phyloP scores from a whole-genome alignment of 2,329 filamentous ascomycete genomes.

The Aspergillus bombycis region DNA sequence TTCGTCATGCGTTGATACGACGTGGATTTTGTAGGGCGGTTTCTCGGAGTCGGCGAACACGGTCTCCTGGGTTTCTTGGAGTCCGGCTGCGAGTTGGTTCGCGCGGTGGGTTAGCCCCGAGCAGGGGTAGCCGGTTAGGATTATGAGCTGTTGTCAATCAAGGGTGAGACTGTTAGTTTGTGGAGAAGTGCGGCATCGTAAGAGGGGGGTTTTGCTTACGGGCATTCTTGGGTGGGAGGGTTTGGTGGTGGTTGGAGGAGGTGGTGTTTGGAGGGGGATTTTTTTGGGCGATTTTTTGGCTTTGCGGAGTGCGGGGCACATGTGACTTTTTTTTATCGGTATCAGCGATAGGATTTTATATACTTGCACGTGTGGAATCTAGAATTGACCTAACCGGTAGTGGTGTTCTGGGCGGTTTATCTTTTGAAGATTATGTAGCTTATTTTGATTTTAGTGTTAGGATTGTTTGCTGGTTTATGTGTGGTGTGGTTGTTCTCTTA shows the following conservation, averaged over 20 bases:
- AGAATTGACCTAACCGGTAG: too few relatives aligned
- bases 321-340: constrained; percentile 14
- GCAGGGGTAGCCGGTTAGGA: constrained; percentile 65
- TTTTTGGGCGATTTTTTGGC: constrained; percentile 15
- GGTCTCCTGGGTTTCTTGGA: constrained; percentile 54
- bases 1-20: constrained; percentile 44
- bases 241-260: constrained; percentile 23
- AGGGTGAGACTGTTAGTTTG: background rate
- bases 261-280: constrained; percentile 7
- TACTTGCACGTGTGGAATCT: background rate
- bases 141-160: constrained; percentile 53
- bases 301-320: constrained; percentile 19
- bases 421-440: background rate
- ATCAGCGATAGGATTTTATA: too few relatives aligned
- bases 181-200: constrained; percentile 23
- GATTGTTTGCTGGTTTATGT: background rate
- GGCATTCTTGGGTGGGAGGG: constrained; percentile 1
- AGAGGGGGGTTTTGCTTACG: constrained; percentile 15
- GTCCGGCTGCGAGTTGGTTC: constrained; percentile 57
- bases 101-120: constrained; percentile 66
- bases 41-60: constrained; percentile 40
- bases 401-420: background rate
- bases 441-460: background rate
- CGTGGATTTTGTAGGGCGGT: constrained; percentile 48
- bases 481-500: background rate